phyloP scores from a whole-genome alignment of 2,329 filamentous ascomycete genomes.

The Fusarium nisikadoi region DNA sequence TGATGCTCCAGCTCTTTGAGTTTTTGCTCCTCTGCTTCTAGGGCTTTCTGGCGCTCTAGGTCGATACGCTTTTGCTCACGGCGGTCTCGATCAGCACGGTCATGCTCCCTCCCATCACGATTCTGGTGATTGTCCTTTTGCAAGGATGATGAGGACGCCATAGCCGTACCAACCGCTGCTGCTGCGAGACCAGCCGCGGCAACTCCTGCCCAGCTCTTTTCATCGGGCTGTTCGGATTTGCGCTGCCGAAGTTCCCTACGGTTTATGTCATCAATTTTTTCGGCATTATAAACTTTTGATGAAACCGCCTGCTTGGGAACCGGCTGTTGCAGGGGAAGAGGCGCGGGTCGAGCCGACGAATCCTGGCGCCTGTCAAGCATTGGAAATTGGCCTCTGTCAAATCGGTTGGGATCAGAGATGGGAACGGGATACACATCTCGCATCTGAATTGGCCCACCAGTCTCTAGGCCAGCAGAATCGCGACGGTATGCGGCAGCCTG shows the following conservation, averaged over 20 bases:
- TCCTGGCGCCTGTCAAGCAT: slow-evolving; percentile 56
- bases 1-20: slow-evolving; percentile 37
- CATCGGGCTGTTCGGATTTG: slow-evolving; percentile 51
- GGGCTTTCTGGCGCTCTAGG: slow-evolving; percentile 33
- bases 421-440: slow-evolving; percentile 75
- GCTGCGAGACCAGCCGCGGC: slow-evolving; percentile 61
- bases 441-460: slow-evolving; percentile 52
- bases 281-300: slow-evolving; percentile 71
- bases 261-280: slow-evolving; percentile 53
- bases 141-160: slow-evolving; percentile 42
- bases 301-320: slow-evolving; percentile 81
- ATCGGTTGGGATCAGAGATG: slow-evolving; percentile 71
- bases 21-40: slow-evolving; percentile 31
- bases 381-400: slow-evolving; percentile 67
- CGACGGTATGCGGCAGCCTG: slow-evolving; percentile 41
- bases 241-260: slow-evolving; percentile 49
- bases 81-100: slow-evolving; percentile 25
- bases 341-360: slow-evolving; percentile 61
- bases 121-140: slow-evolving; percentile 31
- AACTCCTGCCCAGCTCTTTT: slow-evolving; percentile 55
- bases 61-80: slow-evolving; percentile 34
- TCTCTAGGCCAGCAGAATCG: slow-evolving; percentile 38
- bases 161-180: slow-evolving; percentile 56
- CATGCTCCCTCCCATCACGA: slow-evolving; percentile 36
- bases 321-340: slow-evolving; percentile 83